phyloP scores from a whole-genome alignment of 225 moss, liverwort and hornwort genomes.

The Polytrichum commune region DNA sequence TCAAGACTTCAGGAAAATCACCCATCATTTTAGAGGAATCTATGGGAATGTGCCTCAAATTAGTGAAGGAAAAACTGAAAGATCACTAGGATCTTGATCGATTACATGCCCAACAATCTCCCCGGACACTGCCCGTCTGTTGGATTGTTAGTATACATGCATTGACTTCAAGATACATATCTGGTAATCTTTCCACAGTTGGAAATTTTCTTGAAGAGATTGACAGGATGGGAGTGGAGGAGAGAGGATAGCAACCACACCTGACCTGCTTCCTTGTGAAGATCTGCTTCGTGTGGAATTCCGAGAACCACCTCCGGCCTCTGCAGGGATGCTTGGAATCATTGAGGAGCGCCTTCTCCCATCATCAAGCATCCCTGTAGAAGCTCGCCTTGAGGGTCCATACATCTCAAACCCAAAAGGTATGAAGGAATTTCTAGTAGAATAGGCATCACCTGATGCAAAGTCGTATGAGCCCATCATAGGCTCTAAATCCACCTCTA shows the following conservation, averaged over 20 bases:
- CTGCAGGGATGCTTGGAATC: slow-evolving; percentile 17
- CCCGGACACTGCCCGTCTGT: too few relatives aligned
- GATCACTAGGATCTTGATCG: too few relatives aligned
- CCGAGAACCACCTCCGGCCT: slow-evolving; percentile 25
- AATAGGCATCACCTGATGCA: slow-evolving; percentile 8
- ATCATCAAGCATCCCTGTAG: slow-evolving; percentile 24
- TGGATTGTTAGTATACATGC: too few relatives aligned
- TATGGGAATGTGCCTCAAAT: too few relatives aligned
- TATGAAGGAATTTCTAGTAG: slow-evolving; percentile 1
- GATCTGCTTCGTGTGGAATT: slow-evolving; percentile 33
- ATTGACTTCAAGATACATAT: too few relatives aligned
- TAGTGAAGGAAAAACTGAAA: too few relatives aligned
- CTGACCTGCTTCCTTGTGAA: slow-evolving; percentile 42
- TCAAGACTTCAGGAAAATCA: too few relatives aligned
- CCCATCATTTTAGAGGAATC: too few relatives aligned
- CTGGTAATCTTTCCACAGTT: too few relatives aligned
- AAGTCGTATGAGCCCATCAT: slow-evolving; percentile 5
- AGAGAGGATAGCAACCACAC: slow-evolving; percentile 27
- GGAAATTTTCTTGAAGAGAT: too few relatives aligned
- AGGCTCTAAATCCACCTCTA: slow-evolving; percentile 15
- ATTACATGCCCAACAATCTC: too few relatives aligned
- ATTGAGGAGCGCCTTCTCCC: slow-evolving; percentile 13
- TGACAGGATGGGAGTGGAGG: neutral
- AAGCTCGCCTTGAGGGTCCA: slow-evolving; percentile 19
- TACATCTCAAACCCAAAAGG: neutral